Evolutionary conservation across 2,329 filamentous ascomycete species (phyloP), one percentile per base, ranked within the genome.

Genomic region (Furcasterigmium furcatum): DNA sequence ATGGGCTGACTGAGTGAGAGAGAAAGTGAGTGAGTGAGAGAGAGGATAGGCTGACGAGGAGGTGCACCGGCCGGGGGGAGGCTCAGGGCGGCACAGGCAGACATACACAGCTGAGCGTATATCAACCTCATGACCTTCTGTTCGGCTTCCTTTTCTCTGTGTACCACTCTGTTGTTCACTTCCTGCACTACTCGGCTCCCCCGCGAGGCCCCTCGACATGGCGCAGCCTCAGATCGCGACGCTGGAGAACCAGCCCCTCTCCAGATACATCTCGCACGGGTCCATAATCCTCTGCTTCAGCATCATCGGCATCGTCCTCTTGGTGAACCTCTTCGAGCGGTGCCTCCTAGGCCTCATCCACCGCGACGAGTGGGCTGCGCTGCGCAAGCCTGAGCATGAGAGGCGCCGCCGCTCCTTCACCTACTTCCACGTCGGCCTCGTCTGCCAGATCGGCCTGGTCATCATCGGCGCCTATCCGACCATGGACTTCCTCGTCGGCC

Each of bases 361-460:
- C 16, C 36, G 46, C n/a, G 41, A 41, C 2, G 19, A 47, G 14
- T 53, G 47, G 36, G 25, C 29, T 10, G 21, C 10, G 0, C 35
- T 53, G 8, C 39, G 46, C 20, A 42, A 42, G 6, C 48, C 48
- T 2, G 50, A 34, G 12, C 44, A 41, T 39, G 52, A 53, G 29
- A 50, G 47, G 14, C 48, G 46, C 6, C 48, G 50, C 4, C 45
- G 48, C 2, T 51, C 52, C 2, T 53, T 53, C 24, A 46, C 42
- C 3, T 53, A 52, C 42, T 52, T 52, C 34, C 48, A 52, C 16
- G 38, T 53, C n/a, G 52, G 50, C 34, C 45, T 46, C 19, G 25
- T 46, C 36, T 39, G 42, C 35, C 48, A 51, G 25, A 25, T 50
- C 34, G 38, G 44, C 9, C 32, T 53, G 12, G 4, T 49, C 24